These are phyloP conservation scores for Arthrobotrys musiformis DNA, from an alignment of 2,329 filamentous ascomycete species.

Conservation along the genomic window DNA sequence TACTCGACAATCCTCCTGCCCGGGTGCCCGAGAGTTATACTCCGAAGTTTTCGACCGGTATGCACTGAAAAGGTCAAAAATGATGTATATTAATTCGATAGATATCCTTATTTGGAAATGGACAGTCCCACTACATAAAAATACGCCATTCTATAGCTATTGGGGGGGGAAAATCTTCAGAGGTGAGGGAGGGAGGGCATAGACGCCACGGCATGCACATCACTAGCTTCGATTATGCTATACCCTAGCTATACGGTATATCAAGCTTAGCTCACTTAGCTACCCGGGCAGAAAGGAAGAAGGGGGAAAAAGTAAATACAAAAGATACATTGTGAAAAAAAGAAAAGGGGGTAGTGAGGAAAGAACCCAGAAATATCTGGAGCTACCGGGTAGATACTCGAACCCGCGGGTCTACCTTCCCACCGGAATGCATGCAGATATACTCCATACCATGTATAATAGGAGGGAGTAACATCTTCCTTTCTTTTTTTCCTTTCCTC, in stretches of 20 bases:
- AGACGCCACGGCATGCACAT: slow-evolving; percentile 8
- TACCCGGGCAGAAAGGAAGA: not conserved
- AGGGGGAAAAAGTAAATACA: not conserved
- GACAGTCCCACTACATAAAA: not conserved
- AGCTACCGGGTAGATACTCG: slow-evolving; percentile 9
- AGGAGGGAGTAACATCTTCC: not conserved
- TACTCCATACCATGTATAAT: not conserved
- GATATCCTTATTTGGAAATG: not conserved
- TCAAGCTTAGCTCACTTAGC: not conserved
- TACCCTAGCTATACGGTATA: not conserved
- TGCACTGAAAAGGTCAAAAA: not conserved
- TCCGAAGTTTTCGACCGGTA: not conserved
- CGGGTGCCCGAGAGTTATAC: not conserved
- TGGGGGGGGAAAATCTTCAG: too few relatives aligned
- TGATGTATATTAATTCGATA: not conserved
- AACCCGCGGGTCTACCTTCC: slow-evolving; percentile 4
- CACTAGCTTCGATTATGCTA: slow-evolving; percentile 13
- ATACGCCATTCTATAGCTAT: too few relatives aligned
- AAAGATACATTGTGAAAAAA: not conserved
- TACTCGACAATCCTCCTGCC: not conserved
- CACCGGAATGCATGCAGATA: not conserved
- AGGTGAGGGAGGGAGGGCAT: not conserved
- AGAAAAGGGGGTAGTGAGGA: not conserved
- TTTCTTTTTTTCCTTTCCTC: not conserved
- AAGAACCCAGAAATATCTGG: not conserved